These are phyloP conservation scores for Fusarium redolens DNA, from an alignment of 2,329 filamentous ascomycete genomes.

Conservation along the genomic window DNA sequence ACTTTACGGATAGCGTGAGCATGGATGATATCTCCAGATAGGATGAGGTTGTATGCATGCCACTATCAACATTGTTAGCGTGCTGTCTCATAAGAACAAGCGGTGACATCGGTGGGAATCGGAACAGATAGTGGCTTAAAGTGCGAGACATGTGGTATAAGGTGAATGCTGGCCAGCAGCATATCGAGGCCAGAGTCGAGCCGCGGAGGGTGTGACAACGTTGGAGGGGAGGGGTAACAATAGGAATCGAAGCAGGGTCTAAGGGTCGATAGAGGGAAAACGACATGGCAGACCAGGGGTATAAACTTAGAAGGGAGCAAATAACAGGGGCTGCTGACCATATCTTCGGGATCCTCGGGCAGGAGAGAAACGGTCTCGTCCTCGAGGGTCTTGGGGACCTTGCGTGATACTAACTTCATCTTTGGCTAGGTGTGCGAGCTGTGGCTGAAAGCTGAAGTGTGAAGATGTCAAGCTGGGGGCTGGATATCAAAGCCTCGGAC, in stretches of 20 bases:
- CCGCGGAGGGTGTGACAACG: conserved; percentile 26
- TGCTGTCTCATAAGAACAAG: conserved; percentile 10
- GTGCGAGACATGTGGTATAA: conserved; percentile 8
- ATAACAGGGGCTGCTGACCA: conserved; percentile 50
- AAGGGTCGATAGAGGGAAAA: conserved; percentile 11
- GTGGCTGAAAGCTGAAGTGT: conserved; percentile 25
- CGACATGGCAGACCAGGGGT: conserved; percentile 16
- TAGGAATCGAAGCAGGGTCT: conserved; percentile 23
- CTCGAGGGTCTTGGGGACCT: conserved; percentile 52
- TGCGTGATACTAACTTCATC: conserved; percentile 56
- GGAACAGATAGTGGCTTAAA: conserved; percentile 18
- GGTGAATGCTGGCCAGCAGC: conserved; percentile 5
- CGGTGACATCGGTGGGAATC: conserved; percentile 12
- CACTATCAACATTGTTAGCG: conserved; percentile 53
- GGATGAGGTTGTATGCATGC: conserved; percentile 72
- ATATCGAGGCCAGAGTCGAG: conserved; percentile 8
- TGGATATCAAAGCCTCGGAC: conserved; percentile 18
- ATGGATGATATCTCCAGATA: conserved; percentile 63
- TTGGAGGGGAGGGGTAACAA: conserved; percentile 36
- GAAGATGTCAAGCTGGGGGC: neutral
- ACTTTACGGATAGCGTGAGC: conserved; percentile 69
- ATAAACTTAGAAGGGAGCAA: conserved; percentile 15
- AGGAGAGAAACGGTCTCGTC: conserved; percentile 57
- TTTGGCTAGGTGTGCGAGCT: conserved; percentile 1
- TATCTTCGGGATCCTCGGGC: conserved; percentile 60